phyloP scores from a whole-genome alignment of 1,284 basidiomycete genomes.

The Coniophora puteana region DNA sequence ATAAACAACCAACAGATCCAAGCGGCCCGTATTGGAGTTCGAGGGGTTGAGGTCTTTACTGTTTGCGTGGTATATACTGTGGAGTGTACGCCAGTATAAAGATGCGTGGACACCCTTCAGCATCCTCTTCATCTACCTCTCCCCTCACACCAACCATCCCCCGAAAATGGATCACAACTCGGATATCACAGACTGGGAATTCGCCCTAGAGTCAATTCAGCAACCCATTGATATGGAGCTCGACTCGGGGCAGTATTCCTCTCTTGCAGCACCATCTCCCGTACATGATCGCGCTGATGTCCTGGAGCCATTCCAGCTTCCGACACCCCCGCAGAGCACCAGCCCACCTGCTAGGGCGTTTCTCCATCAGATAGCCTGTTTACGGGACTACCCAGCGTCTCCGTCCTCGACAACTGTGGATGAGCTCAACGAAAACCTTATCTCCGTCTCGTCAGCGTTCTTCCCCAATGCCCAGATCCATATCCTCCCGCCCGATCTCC shows the following conservation, averaged over 20 bases:
- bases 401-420: no score
- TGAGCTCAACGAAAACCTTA: no score
- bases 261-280: constrained; percentile 30
- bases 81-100: no score
- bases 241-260: no score
- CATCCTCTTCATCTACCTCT: neutral
- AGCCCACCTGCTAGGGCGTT: constrained; percentile 4
- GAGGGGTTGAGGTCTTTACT: no score
- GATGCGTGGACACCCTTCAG: neutral
- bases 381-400: no score
- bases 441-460: no score
- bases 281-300: constrained; percentile 27
- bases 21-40: no score
- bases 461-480: no score
- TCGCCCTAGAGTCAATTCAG: constrained; percentile 57
- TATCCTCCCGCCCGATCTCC: constrained; percentile 34
- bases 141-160: neutral
- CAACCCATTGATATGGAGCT: constrained; percentile 47
- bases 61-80: no score
- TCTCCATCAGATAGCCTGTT: constrained; percentile 6
- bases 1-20: no score
- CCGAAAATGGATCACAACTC: constrained; percentile 14
- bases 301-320: constrained; percentile 42
- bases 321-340: constrained; percentile 61
- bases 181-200: constrained; percentile 56